A percentile compares a stretch with the other conserved stretches of the same genome.
Evolutionary conservation across 106 monocot genomes (phyloP).

Genomic region (Dendrobium nobile): DNA sequence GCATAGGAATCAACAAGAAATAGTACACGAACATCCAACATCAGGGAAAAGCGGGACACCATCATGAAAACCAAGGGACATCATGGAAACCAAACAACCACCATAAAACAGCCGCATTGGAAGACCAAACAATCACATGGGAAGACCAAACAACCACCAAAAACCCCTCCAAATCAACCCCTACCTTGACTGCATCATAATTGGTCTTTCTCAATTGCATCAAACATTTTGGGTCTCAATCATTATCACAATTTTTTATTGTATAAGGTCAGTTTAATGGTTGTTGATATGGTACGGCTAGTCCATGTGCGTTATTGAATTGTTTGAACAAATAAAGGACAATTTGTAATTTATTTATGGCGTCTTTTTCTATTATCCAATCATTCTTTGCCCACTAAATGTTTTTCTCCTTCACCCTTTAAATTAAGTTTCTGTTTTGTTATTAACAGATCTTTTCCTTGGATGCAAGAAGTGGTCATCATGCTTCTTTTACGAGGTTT

Average conservation of each 20-base stretch:
- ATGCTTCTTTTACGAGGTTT: neutral
- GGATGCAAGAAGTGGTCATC: neutral
- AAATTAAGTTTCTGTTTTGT: neutral
- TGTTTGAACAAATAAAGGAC: neutral
- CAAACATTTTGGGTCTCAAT: neutral
- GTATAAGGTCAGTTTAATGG: neutral
- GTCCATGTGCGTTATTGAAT: neutral
- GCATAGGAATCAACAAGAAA: too few relatives aligned
- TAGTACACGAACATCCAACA: too few relatives aligned
- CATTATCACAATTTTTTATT: neutral
- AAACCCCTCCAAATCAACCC: too few relatives aligned
- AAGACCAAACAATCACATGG: too few relatives aligned
- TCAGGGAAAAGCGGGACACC: too few relatives aligned
- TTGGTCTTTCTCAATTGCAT: neutral
- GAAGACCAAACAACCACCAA: too few relatives aligned
- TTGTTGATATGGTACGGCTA: neutral
- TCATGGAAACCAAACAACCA: too few relatives aligned
- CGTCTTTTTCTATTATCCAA: neutral
- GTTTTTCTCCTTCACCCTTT: neutral
- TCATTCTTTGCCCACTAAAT: neutral
- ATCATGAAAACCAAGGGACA: too few relatives aligned
- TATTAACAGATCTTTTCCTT: neutral
- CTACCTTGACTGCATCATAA: too few relatives aligned
- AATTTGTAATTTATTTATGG: neutral
- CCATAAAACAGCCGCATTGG: too few relatives aligned